A percentile compares a stretch with the other conserved stretches of the same genome.
phyloP scores from a whole-genome alignment of 2,329 filamentous ascomycete genomes.

The Microdochium trichocladiopsis region DNA sequence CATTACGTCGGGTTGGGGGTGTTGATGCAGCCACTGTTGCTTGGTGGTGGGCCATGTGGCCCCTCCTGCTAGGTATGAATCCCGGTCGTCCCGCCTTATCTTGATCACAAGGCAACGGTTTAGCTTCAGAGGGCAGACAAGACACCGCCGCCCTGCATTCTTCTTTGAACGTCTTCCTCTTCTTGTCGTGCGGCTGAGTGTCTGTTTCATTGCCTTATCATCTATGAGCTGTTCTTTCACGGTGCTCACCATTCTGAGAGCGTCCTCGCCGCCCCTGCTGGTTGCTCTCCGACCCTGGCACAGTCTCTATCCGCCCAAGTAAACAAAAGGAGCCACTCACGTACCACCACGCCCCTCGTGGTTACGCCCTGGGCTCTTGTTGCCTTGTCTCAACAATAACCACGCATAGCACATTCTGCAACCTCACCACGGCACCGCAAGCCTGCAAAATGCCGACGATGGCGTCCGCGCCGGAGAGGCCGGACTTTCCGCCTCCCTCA shows the following conservation, averaged over 20 bases:
- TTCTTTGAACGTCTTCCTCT: not conserved
- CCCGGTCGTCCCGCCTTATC: not conserved
- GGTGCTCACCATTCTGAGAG: not conserved
- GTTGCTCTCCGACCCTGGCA: not conserved
- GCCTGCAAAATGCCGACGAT: not conserved
- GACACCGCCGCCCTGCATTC: not conserved
- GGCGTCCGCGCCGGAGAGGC: not conserved
- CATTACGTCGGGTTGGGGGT: not conserved
- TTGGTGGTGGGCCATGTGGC: not conserved
- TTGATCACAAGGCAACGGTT: not conserved
- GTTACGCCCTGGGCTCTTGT: too few relatives aligned
- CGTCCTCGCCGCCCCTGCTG: not conserved
- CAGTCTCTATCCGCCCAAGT: not conserved
- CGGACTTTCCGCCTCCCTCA: constrained; percentile 26
- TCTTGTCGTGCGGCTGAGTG: not conserved
- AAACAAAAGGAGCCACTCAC: not conserved
- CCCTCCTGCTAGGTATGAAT: not conserved
- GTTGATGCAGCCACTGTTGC: too few relatives aligned
- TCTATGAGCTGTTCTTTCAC: not conserved
- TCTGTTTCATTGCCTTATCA: too few relatives aligned
- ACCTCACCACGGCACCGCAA: not conserved
- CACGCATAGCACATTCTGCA: too few relatives aligned
- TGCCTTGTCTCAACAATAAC: too few relatives aligned
- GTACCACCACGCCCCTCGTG: not conserved
- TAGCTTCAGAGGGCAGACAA: not conserved